Conservation (phyloP, 441 rosid species). For the Populus hybrid region DNA sequence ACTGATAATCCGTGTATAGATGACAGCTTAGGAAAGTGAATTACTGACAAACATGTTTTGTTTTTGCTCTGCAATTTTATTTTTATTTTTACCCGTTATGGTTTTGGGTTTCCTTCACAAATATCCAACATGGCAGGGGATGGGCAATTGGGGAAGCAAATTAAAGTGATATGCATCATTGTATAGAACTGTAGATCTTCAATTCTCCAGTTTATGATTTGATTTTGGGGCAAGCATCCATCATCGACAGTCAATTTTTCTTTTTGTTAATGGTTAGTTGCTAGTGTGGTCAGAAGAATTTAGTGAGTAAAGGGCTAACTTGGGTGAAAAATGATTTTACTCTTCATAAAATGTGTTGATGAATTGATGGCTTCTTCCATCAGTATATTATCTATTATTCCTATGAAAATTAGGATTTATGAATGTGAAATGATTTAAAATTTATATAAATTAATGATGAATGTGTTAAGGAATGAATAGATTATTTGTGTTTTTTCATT, state of each 20-base stretch:
- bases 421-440: no score
- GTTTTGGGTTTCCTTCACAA: neutral
- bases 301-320: no score
- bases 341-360: no score
- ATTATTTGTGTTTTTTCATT: no score
- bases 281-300: no score
- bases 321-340: no score
- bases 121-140: neutral
- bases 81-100: neutral
- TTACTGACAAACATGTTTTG: neutral
- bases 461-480: no score
- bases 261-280: no score
- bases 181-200: slow-evolving; percentile 3
- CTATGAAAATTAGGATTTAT: no score
- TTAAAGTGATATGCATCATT: neutral
- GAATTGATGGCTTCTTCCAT: no score
- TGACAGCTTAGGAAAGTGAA: neutral
- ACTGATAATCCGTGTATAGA: slow-evolving; percentile 24
- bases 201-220: neutral
- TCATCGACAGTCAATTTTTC: neutral
- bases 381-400: no score
- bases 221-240: neutral
- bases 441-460: no score
- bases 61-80: neutral
- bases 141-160: slow-evolving; percentile 6